Conservation (phyloP, 495 filamentous ascomycete species). For the Sabuloglossum arenarium region DNA sequence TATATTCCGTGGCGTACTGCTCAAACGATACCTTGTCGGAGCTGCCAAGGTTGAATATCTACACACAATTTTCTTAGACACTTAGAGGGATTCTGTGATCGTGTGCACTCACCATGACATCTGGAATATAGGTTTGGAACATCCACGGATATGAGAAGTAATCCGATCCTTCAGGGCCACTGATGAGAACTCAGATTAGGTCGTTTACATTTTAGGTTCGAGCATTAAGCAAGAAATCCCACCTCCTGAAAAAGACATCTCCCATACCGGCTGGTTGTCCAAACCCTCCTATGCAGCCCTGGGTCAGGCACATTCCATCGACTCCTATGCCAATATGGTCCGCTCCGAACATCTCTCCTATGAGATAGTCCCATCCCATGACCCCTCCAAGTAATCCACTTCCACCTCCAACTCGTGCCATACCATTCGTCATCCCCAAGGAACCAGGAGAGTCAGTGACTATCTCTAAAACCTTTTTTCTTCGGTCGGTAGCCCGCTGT, state of each 20-base stretch:
- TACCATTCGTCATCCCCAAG: conserved; percentile 4
- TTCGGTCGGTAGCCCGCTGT: background rate
- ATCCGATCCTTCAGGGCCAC: conserved; percentile 17
- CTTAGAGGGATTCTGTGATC: background rate
- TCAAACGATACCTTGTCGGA: conserved; percentile 17
- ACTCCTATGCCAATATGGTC: conserved; percentile 19
- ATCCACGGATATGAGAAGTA: conserved; percentile 18
- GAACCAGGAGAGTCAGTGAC: conserved; percentile 17
- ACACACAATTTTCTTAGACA: background rate
- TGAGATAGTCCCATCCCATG: conserved; percentile 21
- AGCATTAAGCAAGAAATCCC: background rate
- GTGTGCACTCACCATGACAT: conserved; percentile 13
- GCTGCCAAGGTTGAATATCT: conserved; percentile 19
- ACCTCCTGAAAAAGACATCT: conserved; percentile 24
- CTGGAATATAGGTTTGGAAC: conserved; percentile 18
- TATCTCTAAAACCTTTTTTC: conserved; percentile 17
- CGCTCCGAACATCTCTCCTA: conserved; percentile 21
- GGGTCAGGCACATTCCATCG: conserved; percentile 20
- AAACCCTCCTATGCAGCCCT: conserved; percentile 17
- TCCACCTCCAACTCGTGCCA: conserved; percentile 8
- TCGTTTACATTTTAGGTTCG: background rate
- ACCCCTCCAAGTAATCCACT: conserved; percentile 17
- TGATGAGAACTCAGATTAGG: conserved; percentile 2
- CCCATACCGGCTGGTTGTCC: conserved; percentile 17
- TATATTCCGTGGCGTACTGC: conserved; percentile 12